Base-by-base conservation (phyloP, 1,284 basidiomycete species). In the Ustilago trichophora region DNA sequence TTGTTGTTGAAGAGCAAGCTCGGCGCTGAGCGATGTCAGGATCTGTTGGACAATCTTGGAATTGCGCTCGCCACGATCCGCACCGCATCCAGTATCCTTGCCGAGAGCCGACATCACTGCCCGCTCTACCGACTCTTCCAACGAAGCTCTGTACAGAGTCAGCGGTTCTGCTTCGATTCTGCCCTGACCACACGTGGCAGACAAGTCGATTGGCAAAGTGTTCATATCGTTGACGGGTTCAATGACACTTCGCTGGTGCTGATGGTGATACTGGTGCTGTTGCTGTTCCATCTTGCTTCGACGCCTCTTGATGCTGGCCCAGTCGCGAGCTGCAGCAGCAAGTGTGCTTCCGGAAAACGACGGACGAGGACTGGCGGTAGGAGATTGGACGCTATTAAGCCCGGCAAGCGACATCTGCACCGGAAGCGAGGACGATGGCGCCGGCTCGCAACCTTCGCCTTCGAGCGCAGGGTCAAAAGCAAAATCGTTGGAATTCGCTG, bases 271-370 rank as follows among this genome's bases (percentile, higher is more conserved):
- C n/a, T n/a, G n/a, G n/a, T n/a, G n/a, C n/a, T n/a, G n/a, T n/a
- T n/a, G n/a, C n/a, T 25, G 38, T 31, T 37, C 35, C 21, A 43
- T 31, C 16, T 21, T 46, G 29, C 53, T 44, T 19, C 49, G 37
- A 25, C 60, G 44, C n/a, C 44, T 36, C 29, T 51, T 63, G 31
- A 63, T 63, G 48, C 60, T 56, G 2, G 60, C 46, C 65, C 65
- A 69, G 43, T 69, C 65, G 37, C 65, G 65, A 13, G 65, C 65
- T 2, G 65, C 65, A 8, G 59, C 65, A 9, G 59, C 65, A 9
- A 69, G 47, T 3, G 65, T 69, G 55, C 65, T 69, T 10, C 51
- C 55, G 13, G 58, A 69, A 25, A 69, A 69, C 11, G 59, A 63
- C 9, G 50, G 27, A 13, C 65, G 65, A 6, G 65, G 64, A 21